A percentile compares a stretch with the other conserved stretches of the same genome.
Evolutionary conservation across 163 green algal genomes (phyloP).

Genomic region (Trebouxia gelatinosa): DNA sequence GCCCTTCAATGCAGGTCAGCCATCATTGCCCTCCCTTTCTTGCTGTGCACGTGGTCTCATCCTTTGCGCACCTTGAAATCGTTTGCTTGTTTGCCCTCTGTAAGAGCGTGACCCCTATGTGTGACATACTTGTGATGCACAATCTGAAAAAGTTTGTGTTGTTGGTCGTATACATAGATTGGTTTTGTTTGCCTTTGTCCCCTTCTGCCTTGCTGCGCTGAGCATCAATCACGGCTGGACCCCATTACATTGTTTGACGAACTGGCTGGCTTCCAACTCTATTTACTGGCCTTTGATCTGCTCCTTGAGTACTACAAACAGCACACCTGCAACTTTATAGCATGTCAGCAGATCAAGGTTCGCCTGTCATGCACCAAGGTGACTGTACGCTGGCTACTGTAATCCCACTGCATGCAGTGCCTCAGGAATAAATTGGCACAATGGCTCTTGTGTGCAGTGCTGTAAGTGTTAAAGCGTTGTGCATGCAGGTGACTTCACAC

Average conservation of each 20-base stretch:
- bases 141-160: too few species aligned
- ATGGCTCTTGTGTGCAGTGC: too few species aligned
- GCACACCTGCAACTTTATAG: background rate
- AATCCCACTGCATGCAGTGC: background rate
- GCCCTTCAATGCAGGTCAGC: conserved; percentile 32
- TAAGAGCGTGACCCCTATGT: background rate
- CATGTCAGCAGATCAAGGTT: background rate
- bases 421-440: too few species aligned
- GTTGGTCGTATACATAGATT: too few species aligned
- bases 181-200: too few species aligned
- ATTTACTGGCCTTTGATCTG: too few species aligned
- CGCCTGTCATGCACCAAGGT: background rate
- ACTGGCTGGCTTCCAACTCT: too few species aligned
- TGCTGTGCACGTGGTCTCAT: background rate
- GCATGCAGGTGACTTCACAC: conserved; percentile 27
- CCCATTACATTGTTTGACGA: too few species aligned
- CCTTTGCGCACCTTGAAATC: background rate
- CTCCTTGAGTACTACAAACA: too few species aligned
- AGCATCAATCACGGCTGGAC: too few species aligned
- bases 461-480: too few species aligned
- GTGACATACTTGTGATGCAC: background rate
- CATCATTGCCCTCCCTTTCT: background rate
- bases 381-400: background rate
- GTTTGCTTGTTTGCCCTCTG: background rate
- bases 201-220: too few species aligned